Base-by-base conservation (phyloP, 768 basidiomycete species). In the Hygrophoropsis aurantiaca region DNA sequence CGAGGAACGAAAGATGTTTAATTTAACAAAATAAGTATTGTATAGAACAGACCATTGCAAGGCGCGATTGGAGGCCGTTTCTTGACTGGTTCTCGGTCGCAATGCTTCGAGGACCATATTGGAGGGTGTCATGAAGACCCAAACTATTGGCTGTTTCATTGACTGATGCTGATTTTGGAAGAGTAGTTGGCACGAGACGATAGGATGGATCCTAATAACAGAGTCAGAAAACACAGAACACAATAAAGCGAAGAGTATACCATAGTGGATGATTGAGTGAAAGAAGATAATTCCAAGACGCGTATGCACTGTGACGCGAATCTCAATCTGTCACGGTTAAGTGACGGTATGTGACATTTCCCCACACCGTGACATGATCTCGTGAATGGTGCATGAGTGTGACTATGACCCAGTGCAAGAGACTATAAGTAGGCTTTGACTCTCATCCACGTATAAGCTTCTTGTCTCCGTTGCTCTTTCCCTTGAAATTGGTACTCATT, bases 31-130 rank as follows among this genome's bases (percentile, higher is more conserved):
- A n/a, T n/a, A 40, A 26, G 21, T 40, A 26, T n/a, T n/a, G n/a
- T n/a, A n/a, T n/a, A n/a, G n/a, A n/a, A n/a, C n/a, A n/a, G n/a
- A 94, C 95, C 56, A 84, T 86, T 59, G 89, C 80, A 23, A 98
- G 71, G 39, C 95, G 77, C 5, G 78, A 70, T 66, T 84, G 83
- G 37, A 97, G 61, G 5, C 74, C 70, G 58, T 77, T 76, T 27
- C 77, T 74, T 9, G 81, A 74, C 51, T 84, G 79, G 10, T 84
- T 74, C 57, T 93, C 86, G 16, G 85, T 78, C 0, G 87, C 87
- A 52, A 97, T 77, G 58, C 77, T 90, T 49, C 87, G 81, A 18
- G 85, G 83, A 3, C 95, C 95, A 68, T 94, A 83, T 42, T 81
- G 78, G 46, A 99, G 77, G 3, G 90, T 82, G 65, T 97, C 93